phyloP scores from a whole-genome alignment of 176 grass and related monocot species.

The Microstegium vimineum region DNA sequence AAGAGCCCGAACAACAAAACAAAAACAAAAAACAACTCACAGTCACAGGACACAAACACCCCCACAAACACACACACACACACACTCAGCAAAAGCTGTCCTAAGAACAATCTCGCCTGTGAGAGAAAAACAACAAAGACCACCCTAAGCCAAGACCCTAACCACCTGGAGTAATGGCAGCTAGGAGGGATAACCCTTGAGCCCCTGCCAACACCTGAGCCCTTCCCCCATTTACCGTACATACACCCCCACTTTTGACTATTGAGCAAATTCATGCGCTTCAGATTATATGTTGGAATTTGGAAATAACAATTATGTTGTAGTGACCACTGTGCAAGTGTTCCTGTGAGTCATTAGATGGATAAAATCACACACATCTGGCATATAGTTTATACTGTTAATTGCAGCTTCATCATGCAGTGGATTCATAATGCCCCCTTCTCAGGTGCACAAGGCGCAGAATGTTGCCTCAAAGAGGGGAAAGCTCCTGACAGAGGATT shows the following conservation, averaged over 20 bases:
- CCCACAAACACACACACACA: too few relatives aligned
- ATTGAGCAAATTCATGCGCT: neutral
- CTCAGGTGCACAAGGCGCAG: conserved; percentile 92
- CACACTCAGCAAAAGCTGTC: too few relatives aligned
- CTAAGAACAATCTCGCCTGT: too few relatives aligned
- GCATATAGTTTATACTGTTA: neutral
- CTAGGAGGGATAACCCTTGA: too few relatives aligned
- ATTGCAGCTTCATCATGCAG: conserved; percentile 4
- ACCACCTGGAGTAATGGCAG: too few relatives aligned
- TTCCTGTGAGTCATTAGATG: neutral
- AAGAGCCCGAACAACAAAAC: too few relatives aligned
- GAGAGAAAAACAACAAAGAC: too few relatives aligned
- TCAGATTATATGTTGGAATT: neutral
- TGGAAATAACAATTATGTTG: neutral
- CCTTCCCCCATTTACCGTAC: neutral
- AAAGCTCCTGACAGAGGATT: conserved; percentile 94
- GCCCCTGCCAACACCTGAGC: too few relatives aligned
- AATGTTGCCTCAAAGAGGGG: conserved; percentile 88
- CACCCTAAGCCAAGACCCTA: too few relatives aligned
- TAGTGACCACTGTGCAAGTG: neutral
- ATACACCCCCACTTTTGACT: neutral
- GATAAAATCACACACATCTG: neutral
- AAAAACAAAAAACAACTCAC: too few relatives aligned
- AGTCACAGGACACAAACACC: too few relatives aligned
- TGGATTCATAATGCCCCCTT: conserved; percentile 17